Conservation (phyloP, 805 yeast genomes). For the Starmera pachycereana region DNA sequence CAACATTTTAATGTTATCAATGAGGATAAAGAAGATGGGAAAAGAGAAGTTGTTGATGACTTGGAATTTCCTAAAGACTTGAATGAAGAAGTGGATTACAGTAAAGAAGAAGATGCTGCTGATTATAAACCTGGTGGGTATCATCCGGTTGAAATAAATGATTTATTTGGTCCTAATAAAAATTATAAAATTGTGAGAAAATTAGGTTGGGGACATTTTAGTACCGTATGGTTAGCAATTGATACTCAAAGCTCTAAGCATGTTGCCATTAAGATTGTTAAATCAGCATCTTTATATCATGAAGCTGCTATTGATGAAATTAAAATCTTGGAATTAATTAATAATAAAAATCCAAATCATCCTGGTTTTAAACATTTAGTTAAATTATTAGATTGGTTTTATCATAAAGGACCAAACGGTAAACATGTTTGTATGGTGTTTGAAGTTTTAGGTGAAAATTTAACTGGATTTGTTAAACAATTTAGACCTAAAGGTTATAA, state of each 20-base stretch:
- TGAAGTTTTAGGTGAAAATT: conserved; percentile 54
- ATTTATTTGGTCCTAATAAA: conserved; percentile 34
- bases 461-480: conserved; percentile 38
- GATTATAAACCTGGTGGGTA: conserved; percentile 56
- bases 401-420: conserved; percentile 52
- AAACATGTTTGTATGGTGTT: conserved; percentile 57
- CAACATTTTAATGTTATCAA: not conserved
- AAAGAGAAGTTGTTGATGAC: not conserved
- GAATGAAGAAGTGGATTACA: conserved; percentile 2
- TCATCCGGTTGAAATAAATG: conserved; percentile 52
- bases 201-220: conserved; percentile 65
- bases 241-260: conserved; percentile 29
- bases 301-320: conserved; percentile 64
- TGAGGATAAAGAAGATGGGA: not conserved
- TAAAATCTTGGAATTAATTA: conserved; percentile 30
- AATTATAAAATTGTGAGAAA: conserved; percentile 42
- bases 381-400: conserved; percentile 43
- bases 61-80: conserved; percentile 4
- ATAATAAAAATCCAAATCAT: conserved; percentile 24
- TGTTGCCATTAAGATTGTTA: conserved; percentile 55
- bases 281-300: conserved; percentile 39
- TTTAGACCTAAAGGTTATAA: conserved; percentile 14
- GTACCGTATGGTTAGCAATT: conserved; percentile 60
- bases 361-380: conserved; percentile 45
- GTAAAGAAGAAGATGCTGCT: conserved; percentile 36